Conservation (phyloP, 73 alveolate genomes). For the Blepharisma stoltei region DNA sequence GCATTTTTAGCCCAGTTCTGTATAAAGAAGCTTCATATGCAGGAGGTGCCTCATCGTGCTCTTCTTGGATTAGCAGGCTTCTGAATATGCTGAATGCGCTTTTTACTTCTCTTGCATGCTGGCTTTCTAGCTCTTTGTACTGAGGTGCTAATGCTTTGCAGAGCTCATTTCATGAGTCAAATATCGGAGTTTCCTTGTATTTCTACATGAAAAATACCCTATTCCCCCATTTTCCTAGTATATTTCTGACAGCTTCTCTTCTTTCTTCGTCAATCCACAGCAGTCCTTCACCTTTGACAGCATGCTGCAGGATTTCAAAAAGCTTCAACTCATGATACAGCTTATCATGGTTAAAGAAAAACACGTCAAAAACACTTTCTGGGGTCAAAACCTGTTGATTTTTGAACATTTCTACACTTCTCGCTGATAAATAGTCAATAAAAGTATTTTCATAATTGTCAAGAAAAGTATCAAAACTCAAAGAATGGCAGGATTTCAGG, state of each 20-base stretch:
- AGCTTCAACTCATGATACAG: slow-evolving; percentile 37
- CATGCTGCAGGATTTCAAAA: slow-evolving; percentile 29
- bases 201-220: neutral
- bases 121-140: too few relatives aligned
- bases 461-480: slow-evolving; percentile 51
- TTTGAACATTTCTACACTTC: neutral
- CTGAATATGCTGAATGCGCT: too few relatives aligned
- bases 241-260: neutral
- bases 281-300: slow-evolving; percentile 20
- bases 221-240: neutral
- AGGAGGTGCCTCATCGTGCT: too few relatives aligned
- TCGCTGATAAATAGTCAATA: slow-evolving; percentile 29
- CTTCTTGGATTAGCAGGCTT: too few relatives aligned
- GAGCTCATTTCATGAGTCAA: too few relatives aligned
- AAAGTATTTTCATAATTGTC: slow-evolving; percentile 40
- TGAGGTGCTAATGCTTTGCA: too few relatives aligned
- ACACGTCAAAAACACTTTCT: slow-evolving; percentile 31
- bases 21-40: neutral
- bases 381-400: slow-evolving; percentile 22
- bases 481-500: slow-evolving; percentile 11
- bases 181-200: too few relatives aligned
- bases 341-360: slow-evolving; percentile 41
- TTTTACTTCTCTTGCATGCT: too few relatives aligned
- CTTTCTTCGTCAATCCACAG: neutral
- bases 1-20: slow-evolving; percentile 22